Evolutionary conservation across 2,329 filamentous ascomycete species (phyloP).

Genomic region (Waltergamsia citrina): DNA sequence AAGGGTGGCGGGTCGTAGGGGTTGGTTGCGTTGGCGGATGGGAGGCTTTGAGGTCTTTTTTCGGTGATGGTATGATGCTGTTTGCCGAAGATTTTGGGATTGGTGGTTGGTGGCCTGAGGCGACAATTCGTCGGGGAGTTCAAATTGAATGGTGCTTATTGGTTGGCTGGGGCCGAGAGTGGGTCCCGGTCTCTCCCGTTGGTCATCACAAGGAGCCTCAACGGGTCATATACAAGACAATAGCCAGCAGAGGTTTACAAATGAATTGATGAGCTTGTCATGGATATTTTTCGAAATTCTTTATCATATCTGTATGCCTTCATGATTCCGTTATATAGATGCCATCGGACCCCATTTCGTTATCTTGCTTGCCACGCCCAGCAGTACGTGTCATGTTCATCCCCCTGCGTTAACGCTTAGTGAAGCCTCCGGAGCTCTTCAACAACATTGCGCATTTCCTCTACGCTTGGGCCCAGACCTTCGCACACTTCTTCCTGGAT

Average conservation of each 20-base stretch:
- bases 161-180: conserved; percentile 18
- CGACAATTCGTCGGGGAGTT: conserved; percentile 22
- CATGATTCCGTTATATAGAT: too few relatives aligned
- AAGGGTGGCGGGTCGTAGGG: conserved; percentile 5
- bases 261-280: too few relatives aligned
- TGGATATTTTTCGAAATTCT: background rate
- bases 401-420: conserved; percentile 18
- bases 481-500: conserved; percentile 42
- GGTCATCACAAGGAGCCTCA: too few relatives aligned
- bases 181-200: conserved; percentile 9
- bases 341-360: too few relatives aligned
- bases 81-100: conserved; percentile 31
- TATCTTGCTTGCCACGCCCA: background rate
- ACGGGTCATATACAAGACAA: too few relatives aligned
- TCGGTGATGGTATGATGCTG: conserved; percentile 21
- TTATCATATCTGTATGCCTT: too few relatives aligned
- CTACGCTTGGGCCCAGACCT: conserved; percentile 50
- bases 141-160: conserved; percentile 39
- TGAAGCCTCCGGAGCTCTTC: conserved; percentile 56
- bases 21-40: conserved; percentile 14
- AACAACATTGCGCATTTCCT: conserved; percentile 51
- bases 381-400: background rate
- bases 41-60: conserved; percentile 39
- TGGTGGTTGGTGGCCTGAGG: conserved; percentile 31
- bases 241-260: too few relatives aligned